Base-by-base conservation (phyloP, 2,329 filamentous ascomycete species). In the Fusarium napiforme region DNA sequence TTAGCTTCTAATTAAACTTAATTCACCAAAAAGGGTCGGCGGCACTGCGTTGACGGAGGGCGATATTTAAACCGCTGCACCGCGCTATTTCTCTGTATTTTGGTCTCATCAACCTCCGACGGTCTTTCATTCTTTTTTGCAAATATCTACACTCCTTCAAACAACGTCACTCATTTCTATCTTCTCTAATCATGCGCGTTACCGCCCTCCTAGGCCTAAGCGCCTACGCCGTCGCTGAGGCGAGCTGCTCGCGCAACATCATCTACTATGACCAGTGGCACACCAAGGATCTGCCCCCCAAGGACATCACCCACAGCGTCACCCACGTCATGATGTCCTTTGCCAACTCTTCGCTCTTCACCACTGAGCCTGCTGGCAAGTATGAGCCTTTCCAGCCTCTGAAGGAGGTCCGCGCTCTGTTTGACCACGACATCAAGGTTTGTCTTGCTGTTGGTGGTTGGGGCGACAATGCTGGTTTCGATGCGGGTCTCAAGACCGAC, bases 381-480 rank as follows among this genome's bases (percentile, higher is more conserved):
- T 89, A 86, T 73, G 82, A 83, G 59, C 89, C 90, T 0, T 91
- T 90, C 73, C 85, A 87, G 79, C 78, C 85, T 2, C 80, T 91
- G 4, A 77, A 81, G 1, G 83, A 85, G 8, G 83, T 90, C 49
- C 86, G 89, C 23, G 81, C 82, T 32, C 82, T 88, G 26, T 92
- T 90, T 62, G 78, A 84, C 18, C 78, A 85, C 0, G 85, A 83
- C 9, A 86, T 87, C 56, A 90, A 92, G 78, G 80, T 92, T 21
- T 88, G 90, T 84, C 85, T 92, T 66, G 87, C 90, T 23, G 86
- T 93, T 47, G 91, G 91, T 19, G 91, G 90, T 34, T 92, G 90
- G 90, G 90, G 87, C 4, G 89, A 92, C 65, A 88, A 87, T 0
- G 76, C 78, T 18, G 90, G 90, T 1, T 92, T 92, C 78, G 82